A percentile compares a stretch with the other conserved stretches of the same genome.
Evolutionary conservation across 2,329 filamentous ascomycete species (phyloP).

Genomic region (Rutstroemia sp.): DNA sequence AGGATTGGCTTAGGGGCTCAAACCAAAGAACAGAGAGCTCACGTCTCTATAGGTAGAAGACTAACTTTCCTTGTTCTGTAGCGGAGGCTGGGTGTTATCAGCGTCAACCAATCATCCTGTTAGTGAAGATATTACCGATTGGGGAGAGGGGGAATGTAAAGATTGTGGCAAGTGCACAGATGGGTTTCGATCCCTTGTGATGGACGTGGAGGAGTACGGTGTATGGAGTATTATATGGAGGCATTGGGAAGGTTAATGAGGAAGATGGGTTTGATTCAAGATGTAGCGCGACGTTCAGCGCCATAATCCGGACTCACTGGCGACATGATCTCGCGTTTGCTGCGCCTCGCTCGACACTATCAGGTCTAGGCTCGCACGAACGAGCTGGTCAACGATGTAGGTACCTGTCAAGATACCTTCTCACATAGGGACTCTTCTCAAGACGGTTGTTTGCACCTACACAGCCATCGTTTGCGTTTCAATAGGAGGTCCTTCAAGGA

Average conservation of each 20-base stretch:
- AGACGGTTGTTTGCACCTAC: no score
- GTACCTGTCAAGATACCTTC: no score
- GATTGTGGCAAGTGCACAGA: constrained; percentile 1
- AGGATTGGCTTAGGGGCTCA: background rate
- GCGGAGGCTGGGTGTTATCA: constrained; percentile 1
- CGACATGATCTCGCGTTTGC: no score
- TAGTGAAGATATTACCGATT: constrained; percentile 3
- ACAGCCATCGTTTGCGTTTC: no score
- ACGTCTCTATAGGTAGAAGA: background rate
- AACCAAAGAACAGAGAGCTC: background rate
- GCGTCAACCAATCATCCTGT: background rate
- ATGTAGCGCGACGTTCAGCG: no score
- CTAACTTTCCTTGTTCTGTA: background rate
- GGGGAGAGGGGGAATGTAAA: constrained; percentile 2
- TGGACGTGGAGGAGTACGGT: constrained; percentile 1
- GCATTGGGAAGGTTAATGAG: background rate
- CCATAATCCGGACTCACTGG: no score
- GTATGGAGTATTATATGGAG: background rate
- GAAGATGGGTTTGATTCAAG: background rate
- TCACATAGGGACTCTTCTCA: no score
- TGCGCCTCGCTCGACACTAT: no score
- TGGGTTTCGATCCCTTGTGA: constrained; percentile 1
- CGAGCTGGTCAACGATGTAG: no score
- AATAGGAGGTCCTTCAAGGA: no score
- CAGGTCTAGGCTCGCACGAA: no score